Evolutionary conservation across 192 early-diverging fungal genomes (phyloP).

Genomic region (Globomyces pollinis-pini): DNA sequence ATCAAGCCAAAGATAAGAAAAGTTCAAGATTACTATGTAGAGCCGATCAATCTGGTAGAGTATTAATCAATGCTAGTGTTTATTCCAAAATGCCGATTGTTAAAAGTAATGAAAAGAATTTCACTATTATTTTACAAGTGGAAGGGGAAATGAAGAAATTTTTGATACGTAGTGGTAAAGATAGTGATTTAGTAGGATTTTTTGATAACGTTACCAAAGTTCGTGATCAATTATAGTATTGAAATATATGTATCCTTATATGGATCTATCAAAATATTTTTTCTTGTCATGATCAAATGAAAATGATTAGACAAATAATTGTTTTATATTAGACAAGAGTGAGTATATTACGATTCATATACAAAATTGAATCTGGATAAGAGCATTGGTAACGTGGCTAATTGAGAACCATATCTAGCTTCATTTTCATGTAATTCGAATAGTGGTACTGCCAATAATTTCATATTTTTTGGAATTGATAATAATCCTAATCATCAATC

Average conservation of each 20-base stretch:
- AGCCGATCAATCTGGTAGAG: conserved; percentile 4
- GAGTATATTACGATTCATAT: background rate
- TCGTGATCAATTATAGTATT: no score
- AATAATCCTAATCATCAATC: conserved; percentile 40
- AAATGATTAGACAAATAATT: background rate
- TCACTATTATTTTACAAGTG: background rate
- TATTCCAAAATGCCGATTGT: background rate
- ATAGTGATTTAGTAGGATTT: background rate
- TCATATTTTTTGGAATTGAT: conserved; percentile 70
- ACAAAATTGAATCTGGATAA: conserved; percentile 44
- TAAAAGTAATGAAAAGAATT: conserved; percentile 1
- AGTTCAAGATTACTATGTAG: background rate
- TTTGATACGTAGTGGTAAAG: background rate
- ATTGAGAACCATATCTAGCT: conserved; percentile 63
- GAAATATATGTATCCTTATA: no score
- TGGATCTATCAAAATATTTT: no score
- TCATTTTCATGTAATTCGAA: conserved; percentile 75
- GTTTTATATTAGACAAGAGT: background rate
- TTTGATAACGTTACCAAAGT: no score
- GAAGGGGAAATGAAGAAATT: conserved; percentile 2
- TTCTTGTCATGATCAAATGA: background rate
- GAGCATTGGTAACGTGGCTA: conserved; percentile 58
- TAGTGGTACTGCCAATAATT: conserved; percentile 68
- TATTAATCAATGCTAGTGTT: background rate
- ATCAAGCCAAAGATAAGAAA: background rate